A percentile compares a stretch with the other conserved stretches of the same genome.
Evolutionary conservation across 1,139 yeast species (phyloP).

Genomic region (Pichiaceae sp.): DNA sequence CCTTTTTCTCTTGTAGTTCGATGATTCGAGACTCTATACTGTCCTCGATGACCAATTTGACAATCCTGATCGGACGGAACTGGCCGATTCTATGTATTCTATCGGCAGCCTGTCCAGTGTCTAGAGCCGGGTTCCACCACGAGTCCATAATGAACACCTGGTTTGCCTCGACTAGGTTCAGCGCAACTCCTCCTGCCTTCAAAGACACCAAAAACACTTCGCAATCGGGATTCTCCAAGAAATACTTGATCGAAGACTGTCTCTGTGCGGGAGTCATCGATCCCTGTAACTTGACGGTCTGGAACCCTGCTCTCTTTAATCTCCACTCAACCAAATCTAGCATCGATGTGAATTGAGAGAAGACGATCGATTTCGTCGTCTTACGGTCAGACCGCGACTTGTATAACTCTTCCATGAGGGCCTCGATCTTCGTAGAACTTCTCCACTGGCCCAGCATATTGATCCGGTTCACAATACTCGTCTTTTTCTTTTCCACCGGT

Average conservation of each 20-base stretch:
- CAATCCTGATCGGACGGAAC: conserved; percentile 87
- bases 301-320: conserved; percentile 84
- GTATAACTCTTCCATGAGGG: conserved; percentile 86
- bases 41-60: conserved; percentile 89
- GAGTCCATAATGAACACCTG: conserved; percentile 94
- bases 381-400: conserved; percentile 76
- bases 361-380: conserved; percentile 91
- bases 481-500: conserved; percentile 51
- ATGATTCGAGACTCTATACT: conserved; percentile 94
- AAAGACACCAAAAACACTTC: conserved; percentile 91
- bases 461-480: conserved; percentile 83
- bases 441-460: conserved; percentile 84
- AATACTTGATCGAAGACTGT: conserved; percentile 81
- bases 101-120: conserved; percentile 92
- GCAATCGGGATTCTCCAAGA: conserved; percentile 85
- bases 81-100: conserved; percentile 98
- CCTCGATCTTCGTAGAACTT: conserved; percentile 93
- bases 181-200: conserved; percentile 98
- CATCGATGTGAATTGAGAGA: conserved; percentile 96
- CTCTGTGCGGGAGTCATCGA: conserved; percentile 95
- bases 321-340: conserved; percentile 94
- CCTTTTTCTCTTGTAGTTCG: conserved; percentile 93
- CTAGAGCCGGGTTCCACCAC: conserved; percentile 99
- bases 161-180: conserved; percentile 92
- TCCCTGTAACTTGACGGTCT: conserved; percentile 89